These are phyloP conservation scores for Lenwebbia sp. DNA, from an alignment of 345 rosid species.

Conservation along the genomic window DNA sequence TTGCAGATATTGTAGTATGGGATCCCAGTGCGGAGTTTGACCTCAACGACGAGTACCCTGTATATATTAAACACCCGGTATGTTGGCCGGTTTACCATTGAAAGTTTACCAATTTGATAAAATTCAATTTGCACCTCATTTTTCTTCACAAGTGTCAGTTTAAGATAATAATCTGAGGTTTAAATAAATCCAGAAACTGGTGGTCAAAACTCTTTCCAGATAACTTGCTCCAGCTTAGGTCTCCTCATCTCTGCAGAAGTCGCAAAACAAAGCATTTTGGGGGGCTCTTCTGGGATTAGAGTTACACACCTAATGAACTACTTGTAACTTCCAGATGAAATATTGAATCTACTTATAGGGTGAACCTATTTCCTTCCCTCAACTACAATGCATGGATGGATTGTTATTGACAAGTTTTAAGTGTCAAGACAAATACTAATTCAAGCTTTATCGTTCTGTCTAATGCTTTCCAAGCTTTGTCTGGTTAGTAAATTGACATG, in stretches of 20 bases:
- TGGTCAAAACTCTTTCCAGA: not conserved
- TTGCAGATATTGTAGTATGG: slow-evolving; percentile 82
- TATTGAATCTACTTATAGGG: not conserved
- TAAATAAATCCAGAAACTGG: not conserved
- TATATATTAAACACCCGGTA: slow-evolving; percentile 72
- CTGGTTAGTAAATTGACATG: not conserved
- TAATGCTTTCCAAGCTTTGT: not conserved
- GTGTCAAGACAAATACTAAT: not conserved
- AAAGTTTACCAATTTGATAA: not conserved
- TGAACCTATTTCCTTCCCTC: not conserved
- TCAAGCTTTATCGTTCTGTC: not conserved
- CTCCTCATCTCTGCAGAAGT: not conserved
- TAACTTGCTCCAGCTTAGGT: not conserved
- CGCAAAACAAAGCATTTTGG: not conserved
- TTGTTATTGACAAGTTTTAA: not conserved
- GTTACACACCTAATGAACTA: not conserved
- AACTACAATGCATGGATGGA: not conserved
- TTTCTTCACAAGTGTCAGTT: not conserved
- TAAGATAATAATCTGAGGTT: not conserved
- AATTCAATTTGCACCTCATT: not conserved
- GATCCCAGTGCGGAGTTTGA: slow-evolving; percentile 65
- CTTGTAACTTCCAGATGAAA: not conserved
- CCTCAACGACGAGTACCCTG: slow-evolving; percentile 50
- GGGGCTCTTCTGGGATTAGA: not conserved
- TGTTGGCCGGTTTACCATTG: not conserved